phyloP scores from a whole-genome alignment of 1,139 yeast species.

The Taphrina confusa region DNA sequence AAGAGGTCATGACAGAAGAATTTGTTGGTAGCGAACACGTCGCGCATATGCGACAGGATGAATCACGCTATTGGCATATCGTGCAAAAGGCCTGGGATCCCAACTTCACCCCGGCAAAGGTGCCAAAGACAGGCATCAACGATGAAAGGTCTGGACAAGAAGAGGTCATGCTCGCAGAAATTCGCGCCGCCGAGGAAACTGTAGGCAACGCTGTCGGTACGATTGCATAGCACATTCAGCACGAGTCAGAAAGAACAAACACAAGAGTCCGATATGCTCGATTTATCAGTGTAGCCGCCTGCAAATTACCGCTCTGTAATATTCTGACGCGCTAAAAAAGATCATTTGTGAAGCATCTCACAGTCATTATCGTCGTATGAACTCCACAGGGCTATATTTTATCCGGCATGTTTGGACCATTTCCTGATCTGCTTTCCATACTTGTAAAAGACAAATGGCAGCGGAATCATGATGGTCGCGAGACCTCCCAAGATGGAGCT shows the following conservation, averaged over 20 bases:
- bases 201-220: conserved; percentile 1
- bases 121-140: background rate
- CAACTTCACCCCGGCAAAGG: background rate
- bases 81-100: conserved; percentile 31
- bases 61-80: conserved; percentile 21
- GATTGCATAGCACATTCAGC: background rate
- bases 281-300: too few species aligned
- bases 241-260: too few species aligned
- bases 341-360: too few species aligned
- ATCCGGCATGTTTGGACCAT: conserved; percentile 29
- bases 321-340: too few species aligned
- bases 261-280: too few species aligned
- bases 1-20: conserved; percentile 22
- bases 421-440: conserved; percentile 47
- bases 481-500: conserved; percentile 53
- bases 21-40: conserved; percentile 28
- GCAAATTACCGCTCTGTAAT: too few species aligned
- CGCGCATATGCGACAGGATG: conserved; percentile 28
- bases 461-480: conserved; percentile 60
- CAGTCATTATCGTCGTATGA: too few species aligned
- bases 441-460: conserved; percentile 62
- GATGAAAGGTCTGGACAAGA: background rate
- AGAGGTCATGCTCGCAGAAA: conserved; percentile 1
- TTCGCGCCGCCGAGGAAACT: conserved; percentile 2
- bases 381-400: background rate